Base-by-base conservation (phyloP, 23 red algal species). In the Pyropia yezoensis region DNA sequence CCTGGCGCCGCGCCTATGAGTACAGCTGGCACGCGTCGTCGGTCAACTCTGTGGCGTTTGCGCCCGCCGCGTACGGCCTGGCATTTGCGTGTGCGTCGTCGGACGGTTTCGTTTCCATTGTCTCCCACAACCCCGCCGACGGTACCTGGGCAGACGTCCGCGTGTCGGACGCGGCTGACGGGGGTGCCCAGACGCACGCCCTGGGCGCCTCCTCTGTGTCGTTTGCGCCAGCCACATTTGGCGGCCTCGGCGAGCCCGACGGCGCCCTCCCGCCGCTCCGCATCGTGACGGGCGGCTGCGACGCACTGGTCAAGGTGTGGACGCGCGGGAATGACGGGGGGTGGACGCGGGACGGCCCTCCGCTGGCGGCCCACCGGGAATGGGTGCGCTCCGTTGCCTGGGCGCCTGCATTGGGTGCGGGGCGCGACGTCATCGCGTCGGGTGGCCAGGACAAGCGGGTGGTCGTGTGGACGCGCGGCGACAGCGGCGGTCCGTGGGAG, bases 381-480 rank as follows among this genome's bases (percentile, higher is more conserved):
- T 91, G 88, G 94, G 94, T 98, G 20, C 82, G 94, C 22, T 49
- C 67, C 49, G 94, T 98, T 13, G 85, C 94, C 24, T 98, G 94
- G 94, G 85, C 84, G 5, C 94, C 85, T 1, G 83, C 83, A 28
- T 51, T 89, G 33, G 86, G 94, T 4, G 58, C 87, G 59, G 71
- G 77, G 3, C 49, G 74, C 14, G 62, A 64, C 21, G 52, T 76
- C 33, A 80, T 98, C 33, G 77, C 94, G 17, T 73, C 67, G 17
- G 77, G 67, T 34, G 74, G 83, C 18, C 78, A 98, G 77, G 94
- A 98, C 65, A 83, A 78, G 54, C 84, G 79, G 20, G 94, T 98
- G 18, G 59, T 90, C 34, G 28, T 98, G 52, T 98, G 94, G 94
- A 85, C 28, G 33, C 94, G 76, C 19, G 57, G 75, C 18, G 74